Evolutionary conservation across 192 early-diverging fungal genomes (phyloP), one percentile per base, ranked within the genome.

Genomic region (Coemansia sp.): DNA sequence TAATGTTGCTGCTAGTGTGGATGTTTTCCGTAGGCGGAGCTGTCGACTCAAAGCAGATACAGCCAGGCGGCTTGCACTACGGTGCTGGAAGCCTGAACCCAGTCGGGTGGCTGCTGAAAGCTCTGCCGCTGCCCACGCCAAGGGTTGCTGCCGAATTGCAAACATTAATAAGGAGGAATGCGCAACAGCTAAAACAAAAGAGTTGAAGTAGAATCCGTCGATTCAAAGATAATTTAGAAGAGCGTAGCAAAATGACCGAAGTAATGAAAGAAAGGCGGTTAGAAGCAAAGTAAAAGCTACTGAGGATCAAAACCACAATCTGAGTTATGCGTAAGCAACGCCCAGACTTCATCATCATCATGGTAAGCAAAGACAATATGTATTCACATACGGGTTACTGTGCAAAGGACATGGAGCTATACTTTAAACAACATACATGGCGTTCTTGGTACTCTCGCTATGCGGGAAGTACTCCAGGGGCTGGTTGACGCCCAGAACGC

Each of bases 401-500:
- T 42, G 40, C 33, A 16, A 36, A 59, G 34, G 9, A 16, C 10
- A 29, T 9, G 24, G 24, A 27, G 24, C 24, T 27, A 33, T 42
- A 19, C 17, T 41, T 50, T 66, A 81, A 40, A 81, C 74, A 6
- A 67, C 64, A 54, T 81, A 81, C 16, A 76, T 16, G n/a, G 51
- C 51, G 9, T 65, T 70, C 66, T 77, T 83, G 63, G 68, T 56
- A 17, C 70, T 68, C 59, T 87, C 84, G 41, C 73, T 69, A 63
- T 91, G 89, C 62, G 86, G 78, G 48, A 83, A 63, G 59, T 89
- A 91, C 59, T 87, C 87, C 44, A 89, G 83, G 31, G 46, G 44
- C 60, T 77, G 71, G 60, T 62, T 77, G 45, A 86, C 60, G 31
- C 77, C 81, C 29, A 91, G 65, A 21, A 84, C 70, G 59, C 72